phyloP scores from a whole-genome alignment of 306 rosid species.

The Lathyrus oleraceus region DNA sequence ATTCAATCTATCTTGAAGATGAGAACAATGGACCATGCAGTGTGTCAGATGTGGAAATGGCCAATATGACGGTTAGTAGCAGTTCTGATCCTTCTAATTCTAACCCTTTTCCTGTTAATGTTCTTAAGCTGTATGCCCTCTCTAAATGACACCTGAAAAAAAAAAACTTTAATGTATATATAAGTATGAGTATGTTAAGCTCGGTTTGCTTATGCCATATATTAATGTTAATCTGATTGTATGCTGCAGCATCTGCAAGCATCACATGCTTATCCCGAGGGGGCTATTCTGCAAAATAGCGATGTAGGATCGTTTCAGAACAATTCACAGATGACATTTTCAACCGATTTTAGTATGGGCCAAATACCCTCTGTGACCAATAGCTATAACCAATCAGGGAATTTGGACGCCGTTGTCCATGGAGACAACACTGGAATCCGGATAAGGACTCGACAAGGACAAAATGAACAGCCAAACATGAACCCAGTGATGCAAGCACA shows the following conservation, averaged over 20 bases:
- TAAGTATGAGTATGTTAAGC: conserved; percentile 1
- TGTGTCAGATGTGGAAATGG: conserved; percentile 39
- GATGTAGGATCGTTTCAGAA: conserved; percentile 22
- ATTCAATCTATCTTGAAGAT: conserved; percentile 12
- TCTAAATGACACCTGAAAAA: background rate
- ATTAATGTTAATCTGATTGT: conserved; percentile 21
- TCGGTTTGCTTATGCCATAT: conserved; percentile 16
- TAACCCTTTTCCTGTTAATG: background rate
- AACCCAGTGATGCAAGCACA: conserved; percentile 20
- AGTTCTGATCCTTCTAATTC: conserved; percentile 14
- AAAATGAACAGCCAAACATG: conserved; percentile 26
- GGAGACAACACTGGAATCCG: conserved; percentile 46
- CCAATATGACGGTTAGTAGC: conserved; percentile 51
- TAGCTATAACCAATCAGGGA: conserved; percentile 37
- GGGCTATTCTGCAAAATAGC: conserved; percentile 24
- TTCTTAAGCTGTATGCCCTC: background rate
- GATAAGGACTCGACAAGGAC: conserved; percentile 42
- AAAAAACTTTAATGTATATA: background rate
- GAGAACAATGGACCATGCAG: conserved; percentile 41
- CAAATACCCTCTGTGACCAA: conserved; percentile 27
- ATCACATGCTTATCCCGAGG: conserved; percentile 28
- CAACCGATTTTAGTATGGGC: conserved; percentile 35
- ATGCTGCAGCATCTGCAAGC: conserved; percentile 47
- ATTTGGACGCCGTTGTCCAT: conserved; percentile 23
- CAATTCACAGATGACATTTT: conserved; percentile 34